Evolutionary conservation across 164 flowering plant species (phyloP).

Genomic region (Amborella trichopoda): DNA sequence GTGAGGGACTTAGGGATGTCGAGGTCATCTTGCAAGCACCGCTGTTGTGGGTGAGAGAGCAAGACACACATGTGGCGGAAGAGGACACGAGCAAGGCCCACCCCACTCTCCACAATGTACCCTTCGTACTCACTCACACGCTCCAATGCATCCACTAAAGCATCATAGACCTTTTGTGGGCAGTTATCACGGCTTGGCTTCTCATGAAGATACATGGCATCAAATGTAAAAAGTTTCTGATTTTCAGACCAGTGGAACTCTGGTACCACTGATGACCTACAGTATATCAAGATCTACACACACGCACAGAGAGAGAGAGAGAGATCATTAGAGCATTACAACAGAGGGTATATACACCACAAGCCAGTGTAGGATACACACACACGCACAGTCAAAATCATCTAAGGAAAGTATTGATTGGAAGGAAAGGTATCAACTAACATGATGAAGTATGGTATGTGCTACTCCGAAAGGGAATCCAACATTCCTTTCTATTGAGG

Average conservation of each 20-base stretch:
- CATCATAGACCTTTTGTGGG: constrained; percentile 87
- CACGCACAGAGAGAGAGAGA: constrained; percentile 9
- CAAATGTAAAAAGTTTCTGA: constrained; percentile 77
- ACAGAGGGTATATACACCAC: too few species aligned
- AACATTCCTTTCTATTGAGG: too few species aligned
- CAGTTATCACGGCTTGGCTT: constrained; percentile 85
- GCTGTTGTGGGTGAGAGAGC: constrained; percentile 85
- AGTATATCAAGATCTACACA: constrained; percentile 90
- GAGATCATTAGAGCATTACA: too few species aligned
- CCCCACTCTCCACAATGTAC: constrained; percentile 79
- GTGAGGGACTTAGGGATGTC: constrained; percentile 72
- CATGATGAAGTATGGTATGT: too few species aligned
- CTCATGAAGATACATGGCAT: constrained; percentile 86
- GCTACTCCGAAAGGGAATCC: too few species aligned
- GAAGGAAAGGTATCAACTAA: too few species aligned
- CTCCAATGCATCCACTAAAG: constrained; percentile 83
- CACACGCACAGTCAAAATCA: too few species aligned
- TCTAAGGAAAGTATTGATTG: too few species aligned
- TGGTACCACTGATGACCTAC: constrained; percentile 69
- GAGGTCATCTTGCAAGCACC: constrained; percentile 63
- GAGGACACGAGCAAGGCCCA: constrained; percentile 55
- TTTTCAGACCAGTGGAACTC: constrained; percentile 54
- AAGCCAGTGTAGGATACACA: too few species aligned
- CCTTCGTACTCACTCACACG: constrained; percentile 78
- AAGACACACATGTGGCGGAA: constrained; percentile 61